Conservation (phyloP, 306 rosid species). For the apple (Malus domestica) region DNA sequence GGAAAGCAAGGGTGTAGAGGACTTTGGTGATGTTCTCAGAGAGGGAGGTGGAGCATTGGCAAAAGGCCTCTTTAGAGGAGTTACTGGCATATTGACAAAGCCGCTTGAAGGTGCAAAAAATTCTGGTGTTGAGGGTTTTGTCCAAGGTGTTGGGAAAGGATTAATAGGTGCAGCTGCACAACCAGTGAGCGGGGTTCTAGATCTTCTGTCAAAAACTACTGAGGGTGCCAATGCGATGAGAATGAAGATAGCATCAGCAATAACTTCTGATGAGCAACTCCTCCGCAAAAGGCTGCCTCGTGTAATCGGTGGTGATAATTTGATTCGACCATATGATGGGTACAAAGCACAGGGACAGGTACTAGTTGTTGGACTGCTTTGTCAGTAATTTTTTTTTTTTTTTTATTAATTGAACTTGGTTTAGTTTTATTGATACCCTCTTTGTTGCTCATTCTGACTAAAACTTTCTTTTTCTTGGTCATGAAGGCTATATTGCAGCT, state of each 20-base stretch:
- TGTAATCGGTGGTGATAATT: conserved; percentile 86
- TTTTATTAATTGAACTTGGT: neutral
- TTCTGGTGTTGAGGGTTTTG: conserved; percentile 99
- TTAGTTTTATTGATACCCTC: neutral
- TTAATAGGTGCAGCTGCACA: conserved; percentile 98
- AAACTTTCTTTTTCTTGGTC: conserved; percentile 19
- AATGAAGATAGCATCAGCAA: conserved; percentile 90
- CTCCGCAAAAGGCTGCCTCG: conserved; percentile 92
- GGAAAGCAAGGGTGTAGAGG: conserved; percentile 97
- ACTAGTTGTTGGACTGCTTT: conserved; percentile 22
- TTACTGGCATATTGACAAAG: conserved; percentile 92
- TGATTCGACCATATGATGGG: conserved; percentile 72
- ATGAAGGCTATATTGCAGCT: conserved; percentile 85
- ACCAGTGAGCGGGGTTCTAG: conserved; percentile 95
- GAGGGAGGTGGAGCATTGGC: conserved; percentile 99
- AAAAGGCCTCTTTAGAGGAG: conserved; percentile 96
- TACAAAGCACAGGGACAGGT: conserved; percentile 98
- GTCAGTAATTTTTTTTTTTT: too few species aligned
- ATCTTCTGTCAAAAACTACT: conserved; percentile 92
- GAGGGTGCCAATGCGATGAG: conserved; percentile 99
- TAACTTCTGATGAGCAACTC: conserved; percentile 96
- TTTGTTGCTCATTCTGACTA: neutral
- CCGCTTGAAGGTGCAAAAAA: conserved; percentile 97
- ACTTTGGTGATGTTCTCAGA: conserved; percentile 85
- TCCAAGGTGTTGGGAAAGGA: conserved; percentile 99